Percentiles rank a stretch among this genome's conserved stretches.
phyloP scores from a whole-genome alignment of 495 filamentous ascomycete genomes.

The Aspergillus biplanus region DNA sequence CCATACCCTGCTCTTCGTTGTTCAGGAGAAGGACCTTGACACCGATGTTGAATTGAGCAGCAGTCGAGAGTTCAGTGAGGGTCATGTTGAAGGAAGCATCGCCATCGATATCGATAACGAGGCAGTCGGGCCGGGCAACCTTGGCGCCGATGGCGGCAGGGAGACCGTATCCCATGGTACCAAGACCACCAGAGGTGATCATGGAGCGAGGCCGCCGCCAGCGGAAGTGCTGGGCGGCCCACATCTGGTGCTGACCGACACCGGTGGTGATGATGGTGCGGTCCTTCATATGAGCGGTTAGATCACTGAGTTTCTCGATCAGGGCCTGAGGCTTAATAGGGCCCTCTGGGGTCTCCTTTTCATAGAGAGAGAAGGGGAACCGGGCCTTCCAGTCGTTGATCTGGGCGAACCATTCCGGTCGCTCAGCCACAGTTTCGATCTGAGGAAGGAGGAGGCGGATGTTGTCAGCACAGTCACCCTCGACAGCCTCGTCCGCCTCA shows the following conservation, averaged over 20 bases:
- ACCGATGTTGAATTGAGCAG: constrained; percentile 87
- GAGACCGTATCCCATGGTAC: constrained; percentile 95
- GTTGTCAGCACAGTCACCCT: constrained; percentile 66
- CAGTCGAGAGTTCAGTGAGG: constrained; percentile 86
- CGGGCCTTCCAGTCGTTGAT: constrained; percentile 87
- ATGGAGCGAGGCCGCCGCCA: constrained; percentile 86
- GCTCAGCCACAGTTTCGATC: constrained; percentile 61
- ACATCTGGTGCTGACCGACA: constrained; percentile 98
- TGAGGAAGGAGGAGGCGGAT: constrained; percentile 73
- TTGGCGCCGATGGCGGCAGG: constrained; percentile 94
- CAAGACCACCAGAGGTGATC: constrained; percentile 89
- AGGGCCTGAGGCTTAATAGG: constrained; percentile 88
- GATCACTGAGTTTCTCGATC: constrained; percentile 78
- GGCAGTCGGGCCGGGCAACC: constrained; percentile 79
- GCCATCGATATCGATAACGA: constrained; percentile 94
- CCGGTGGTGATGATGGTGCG: constrained; percentile 86
- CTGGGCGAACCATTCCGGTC: constrained; percentile 85
- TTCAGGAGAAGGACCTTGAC: constrained; percentile 92
- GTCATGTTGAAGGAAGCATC: constrained; percentile 99
- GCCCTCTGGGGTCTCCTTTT: constrained; percentile 67
- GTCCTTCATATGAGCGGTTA: constrained; percentile 74
- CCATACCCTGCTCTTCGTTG: constrained; percentile 95
- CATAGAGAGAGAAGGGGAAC: constrained; percentile 77
- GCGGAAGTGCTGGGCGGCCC: constrained; percentile 91
- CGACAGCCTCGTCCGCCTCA: constrained; percentile 61